A percentile compares a stretch with the other conserved stretches of the same genome.
phyloP scores from a whole-genome alignment of 164 flowering plant genomes.

The Nymphaea thermarum region DNA sequence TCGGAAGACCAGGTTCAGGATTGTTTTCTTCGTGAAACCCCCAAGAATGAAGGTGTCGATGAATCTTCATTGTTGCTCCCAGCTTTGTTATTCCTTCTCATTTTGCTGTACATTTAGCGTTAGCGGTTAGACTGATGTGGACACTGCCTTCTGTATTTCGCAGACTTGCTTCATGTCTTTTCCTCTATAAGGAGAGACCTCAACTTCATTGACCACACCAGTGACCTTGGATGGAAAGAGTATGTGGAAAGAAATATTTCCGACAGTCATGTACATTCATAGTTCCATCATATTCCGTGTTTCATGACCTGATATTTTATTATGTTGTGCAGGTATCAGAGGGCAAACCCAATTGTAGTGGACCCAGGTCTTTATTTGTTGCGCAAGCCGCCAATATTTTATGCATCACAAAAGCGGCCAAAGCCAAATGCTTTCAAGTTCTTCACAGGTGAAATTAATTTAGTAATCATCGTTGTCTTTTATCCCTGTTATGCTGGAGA shows the following conservation, averaged over 20 bases:
- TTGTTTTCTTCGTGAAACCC: too few species aligned
- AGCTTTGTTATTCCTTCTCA: too few species aligned
- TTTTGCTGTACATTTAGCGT: too few species aligned
- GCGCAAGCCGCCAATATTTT: constrained; percentile 67
- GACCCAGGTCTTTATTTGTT: constrained; percentile 76
- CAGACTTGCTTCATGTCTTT: constrained; percentile 87
- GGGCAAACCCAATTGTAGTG: constrained; percentile 63
- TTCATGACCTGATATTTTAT: background rate
- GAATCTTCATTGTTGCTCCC: too few species aligned
- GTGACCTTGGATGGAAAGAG: constrained; percentile 99
- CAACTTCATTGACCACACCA: constrained; percentile 90
- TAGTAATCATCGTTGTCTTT: background rate
- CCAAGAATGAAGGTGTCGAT: too few species aligned
- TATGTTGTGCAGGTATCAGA: constrained; percentile 35
- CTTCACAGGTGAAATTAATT: constrained; percentile 61
- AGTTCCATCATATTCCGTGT: background rate
- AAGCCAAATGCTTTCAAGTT: constrained; percentile 79
- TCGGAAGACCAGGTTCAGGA: too few species aligned
- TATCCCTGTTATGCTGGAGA: background rate
- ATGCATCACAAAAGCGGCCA: constrained; percentile 74
- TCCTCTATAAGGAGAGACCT: constrained; percentile 68
- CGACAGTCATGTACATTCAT: background rate
- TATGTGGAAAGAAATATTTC: constrained; percentile 22
- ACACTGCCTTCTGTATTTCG: constrained; percentile 6
- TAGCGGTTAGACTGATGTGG: too few species aligned